phyloP scores from a whole-genome alignment of 495 filamentous ascomycete genomes.

The Aspergillus indologenus region DNA sequence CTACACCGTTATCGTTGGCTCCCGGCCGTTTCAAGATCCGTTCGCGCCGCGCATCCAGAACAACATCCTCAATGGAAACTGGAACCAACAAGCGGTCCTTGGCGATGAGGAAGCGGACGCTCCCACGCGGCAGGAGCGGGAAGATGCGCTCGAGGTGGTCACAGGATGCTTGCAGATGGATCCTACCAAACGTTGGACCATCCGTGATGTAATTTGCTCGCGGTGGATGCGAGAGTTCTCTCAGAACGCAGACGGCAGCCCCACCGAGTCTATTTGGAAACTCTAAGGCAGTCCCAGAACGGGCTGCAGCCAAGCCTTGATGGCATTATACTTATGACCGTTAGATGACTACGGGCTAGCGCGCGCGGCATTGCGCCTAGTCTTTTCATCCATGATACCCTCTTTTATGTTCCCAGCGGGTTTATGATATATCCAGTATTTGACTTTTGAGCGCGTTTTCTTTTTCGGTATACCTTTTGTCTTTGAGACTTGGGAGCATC shows the following conservation, averaged over 20 bases:
- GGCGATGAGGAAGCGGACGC: constrained; percentile 24
- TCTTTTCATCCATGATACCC: constrained; percentile 27
- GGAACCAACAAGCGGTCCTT: constrained; percentile 54
- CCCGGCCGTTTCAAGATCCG: constrained; percentile 62
- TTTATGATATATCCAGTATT: constrained; percentile 12
- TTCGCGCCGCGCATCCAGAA: constrained; percentile 57
- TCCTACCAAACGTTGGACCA: constrained; percentile 48
- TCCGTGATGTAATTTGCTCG: constrained; percentile 51
- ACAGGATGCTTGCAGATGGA: constrained; percentile 53
- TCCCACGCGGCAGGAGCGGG: constrained; percentile 23
- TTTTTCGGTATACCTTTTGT: constrained; percentile 9
- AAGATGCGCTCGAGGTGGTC: constrained; percentile 51
- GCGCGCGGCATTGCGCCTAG: constrained; percentile 16
- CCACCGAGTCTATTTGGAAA: constrained; percentile 35
- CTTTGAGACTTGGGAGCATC: neutral
- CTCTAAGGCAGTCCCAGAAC: constrained; percentile 31
- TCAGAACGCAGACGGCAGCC: constrained; percentile 27
- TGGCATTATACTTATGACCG: constrained; percentile 9
- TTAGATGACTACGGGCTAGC: constrained; percentile 19
- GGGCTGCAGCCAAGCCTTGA: neutral
- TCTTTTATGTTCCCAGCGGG: constrained; percentile 16
- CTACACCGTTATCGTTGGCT: constrained; percentile 61
- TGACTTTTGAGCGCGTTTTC: constrained; percentile 1
- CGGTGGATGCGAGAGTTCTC: constrained; percentile 50
- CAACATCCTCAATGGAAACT: constrained; percentile 61